Conservation (phyloP, 495 filamentous ascomycete species). For the Ascodesmis nigricans region DNA sequence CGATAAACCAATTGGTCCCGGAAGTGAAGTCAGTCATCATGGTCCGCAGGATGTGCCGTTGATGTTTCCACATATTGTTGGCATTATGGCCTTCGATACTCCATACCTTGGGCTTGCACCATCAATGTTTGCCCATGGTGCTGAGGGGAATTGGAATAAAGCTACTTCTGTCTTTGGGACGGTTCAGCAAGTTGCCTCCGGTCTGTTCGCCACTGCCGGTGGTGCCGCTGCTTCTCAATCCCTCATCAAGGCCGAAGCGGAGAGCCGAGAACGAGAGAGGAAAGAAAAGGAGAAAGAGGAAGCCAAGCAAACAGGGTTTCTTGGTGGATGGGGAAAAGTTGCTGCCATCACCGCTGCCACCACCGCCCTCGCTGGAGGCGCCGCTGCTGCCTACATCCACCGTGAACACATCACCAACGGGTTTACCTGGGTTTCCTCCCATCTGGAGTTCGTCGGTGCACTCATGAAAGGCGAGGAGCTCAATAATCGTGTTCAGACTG, state of each 20-base stretch:
- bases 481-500: constrained; percentile 35
- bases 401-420: constrained; percentile 51
- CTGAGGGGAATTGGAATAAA: constrained; percentile 62
- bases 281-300: constrained; percentile 11
- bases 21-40: constrained; percentile 15
- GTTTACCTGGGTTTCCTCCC: constrained; percentile 60
- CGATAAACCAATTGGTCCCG: constrained; percentile 16
- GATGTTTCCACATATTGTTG: constrained; percentile 52
- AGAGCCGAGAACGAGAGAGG: constrained; percentile 14
- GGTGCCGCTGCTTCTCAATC: constrained; percentile 2
- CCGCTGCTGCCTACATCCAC: constrained; percentile 68
- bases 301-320: constrained; percentile 20
- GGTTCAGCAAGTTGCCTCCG: constrained; percentile 25
- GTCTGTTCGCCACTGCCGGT: constrained; percentile 5
- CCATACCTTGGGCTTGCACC: constrained; percentile 82
- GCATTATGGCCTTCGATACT: constrained; percentile 84
- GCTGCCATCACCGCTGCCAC: constrained; percentile 68
- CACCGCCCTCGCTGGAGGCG: constrained; percentile 61
- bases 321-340: constrained; percentile 57
- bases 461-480: constrained; percentile 60
- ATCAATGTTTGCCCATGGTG: constrained; percentile 69
- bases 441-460: constrained; percentile 89
- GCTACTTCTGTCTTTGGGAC: constrained; percentile 47
- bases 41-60: constrained; percentile 24
- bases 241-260: constrained; percentile 19